Conservation (phyloP, 169 alveolate species). For the Plasmodium inui region DNA sequence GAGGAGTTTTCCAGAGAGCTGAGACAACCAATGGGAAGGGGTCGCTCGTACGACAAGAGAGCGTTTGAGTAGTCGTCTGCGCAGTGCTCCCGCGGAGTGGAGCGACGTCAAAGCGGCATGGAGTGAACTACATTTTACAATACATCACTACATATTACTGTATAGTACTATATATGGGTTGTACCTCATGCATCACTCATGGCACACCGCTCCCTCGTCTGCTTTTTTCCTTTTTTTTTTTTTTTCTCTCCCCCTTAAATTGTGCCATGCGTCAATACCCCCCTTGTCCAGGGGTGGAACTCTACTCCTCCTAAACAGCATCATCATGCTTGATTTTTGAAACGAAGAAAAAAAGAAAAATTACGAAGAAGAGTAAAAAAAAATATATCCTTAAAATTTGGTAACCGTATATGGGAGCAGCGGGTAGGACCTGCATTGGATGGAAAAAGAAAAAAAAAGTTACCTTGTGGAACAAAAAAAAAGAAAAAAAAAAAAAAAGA, state of each 20-base stretch:
- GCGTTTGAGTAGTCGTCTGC: slow-evolving; percentile 4
- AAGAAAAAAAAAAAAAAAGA: not conserved
- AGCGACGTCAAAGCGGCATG: too few relatives aligned
- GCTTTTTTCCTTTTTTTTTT: slow-evolving; percentile 7
- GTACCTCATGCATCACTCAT: not conserved
- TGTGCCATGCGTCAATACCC: not conserved
- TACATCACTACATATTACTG: too few relatives aligned
- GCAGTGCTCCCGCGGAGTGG: not conserved
- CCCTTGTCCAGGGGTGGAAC: not conserved
- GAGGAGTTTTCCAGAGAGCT: slow-evolving; percentile 69
- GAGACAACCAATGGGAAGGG: slow-evolving; percentile 74
- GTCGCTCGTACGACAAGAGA: slow-evolving; percentile 53
- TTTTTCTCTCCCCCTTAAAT: slow-evolving; percentile 6
- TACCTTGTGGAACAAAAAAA: too few relatives aligned
- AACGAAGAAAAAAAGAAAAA: too few relatives aligned
- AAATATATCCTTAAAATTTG: too few relatives aligned
- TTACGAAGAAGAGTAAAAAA: not conserved
- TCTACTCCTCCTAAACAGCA: not conserved
- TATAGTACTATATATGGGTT: not conserved
- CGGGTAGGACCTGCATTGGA: not conserved
- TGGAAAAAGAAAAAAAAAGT: not conserved
- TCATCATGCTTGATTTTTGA: not conserved
- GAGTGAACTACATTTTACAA: too few relatives aligned
- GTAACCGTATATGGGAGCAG: not conserved
- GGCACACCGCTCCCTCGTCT: not conserved